A percentile compares a stretch with the other conserved stretches of the same genome.
Evolutionary conservation across 371 early-diverging fungal species (phyloP).

Genomic region (Neoconidiobolus thromboides): DNA sequence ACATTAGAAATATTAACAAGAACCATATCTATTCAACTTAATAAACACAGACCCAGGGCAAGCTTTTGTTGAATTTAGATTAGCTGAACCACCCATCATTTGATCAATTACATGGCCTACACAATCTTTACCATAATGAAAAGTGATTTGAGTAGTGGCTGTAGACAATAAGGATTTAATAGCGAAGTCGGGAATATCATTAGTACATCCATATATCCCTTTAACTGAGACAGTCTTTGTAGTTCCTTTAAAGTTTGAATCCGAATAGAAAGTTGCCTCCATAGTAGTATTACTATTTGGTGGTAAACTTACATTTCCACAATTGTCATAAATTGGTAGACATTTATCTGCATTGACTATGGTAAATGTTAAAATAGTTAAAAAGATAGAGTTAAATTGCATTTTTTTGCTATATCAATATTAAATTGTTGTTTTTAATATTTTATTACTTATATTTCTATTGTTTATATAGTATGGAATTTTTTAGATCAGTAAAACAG

Average conservation of each 20-base stretch:
- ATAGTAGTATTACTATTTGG: neutral
- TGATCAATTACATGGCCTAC: neutral
- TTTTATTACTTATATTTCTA: too few relatives aligned
- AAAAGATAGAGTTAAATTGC: neutral
- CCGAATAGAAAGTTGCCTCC: neutral
- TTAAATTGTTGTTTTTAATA: too few relatives aligned
- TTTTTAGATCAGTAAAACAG: too few relatives aligned
- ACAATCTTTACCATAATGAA: conserved; percentile 3
- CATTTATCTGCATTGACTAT: neutral
- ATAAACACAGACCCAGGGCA: neutral
- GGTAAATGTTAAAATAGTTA: neutral
- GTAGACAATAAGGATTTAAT: neutral
- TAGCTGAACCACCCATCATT: neutral
- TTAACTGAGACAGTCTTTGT: too few relatives aligned
- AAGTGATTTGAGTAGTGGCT: neutral
- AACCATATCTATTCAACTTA: neutral
- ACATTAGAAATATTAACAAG: neutral
- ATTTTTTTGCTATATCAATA: neutral
- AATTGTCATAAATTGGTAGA: neutral
- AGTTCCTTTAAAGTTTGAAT: neutral
- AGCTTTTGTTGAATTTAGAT: neutral
- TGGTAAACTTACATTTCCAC: neutral
- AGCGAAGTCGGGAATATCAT: neutral
- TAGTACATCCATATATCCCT: neutral
- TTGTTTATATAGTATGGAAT: too few relatives aligned